Evolutionary conservation across 2,329 filamentous ascomycete species (phyloP), one percentile per base, ranked within the genome.

Genomic region (Sporothrix dimorphospora): DNA sequence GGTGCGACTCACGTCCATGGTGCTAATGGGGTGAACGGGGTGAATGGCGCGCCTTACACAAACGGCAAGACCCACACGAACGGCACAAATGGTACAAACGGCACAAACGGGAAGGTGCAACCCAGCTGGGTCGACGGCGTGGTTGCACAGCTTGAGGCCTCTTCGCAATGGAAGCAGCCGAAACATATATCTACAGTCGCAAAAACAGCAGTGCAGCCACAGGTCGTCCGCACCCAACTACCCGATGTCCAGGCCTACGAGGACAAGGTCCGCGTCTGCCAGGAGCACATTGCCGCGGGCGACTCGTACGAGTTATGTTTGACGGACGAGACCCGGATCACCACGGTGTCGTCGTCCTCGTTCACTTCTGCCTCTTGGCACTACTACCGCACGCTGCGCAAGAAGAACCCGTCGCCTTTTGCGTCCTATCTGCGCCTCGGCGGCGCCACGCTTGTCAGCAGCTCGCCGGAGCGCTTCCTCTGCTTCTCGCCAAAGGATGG

Each of bases 401-500:
- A 83, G 4, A 86, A 88, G 61, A 96, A 97, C 73, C 92, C 94
- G 0, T 93, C 94, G 0, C 92, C 94, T 0, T 97, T 97, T 81
- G 92, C 92, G 30, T 94, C 93, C 0, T 97, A 92, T 79, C 83
- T 97, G 72, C 89, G 89, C 12, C 86, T 98, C 19, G 88, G 89
- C 2, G 81, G 82, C 42, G 87, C 88, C 3, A 94, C 93, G 1
- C 86, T 98, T 40, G 84, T 97, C 59, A 92, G 92, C 80, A 92
- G 91, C 77, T 97, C 93, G 4, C 95, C 95, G 0, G 95, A 98
- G 81, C 92, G 94, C 2, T 98, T 97, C 79, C 87, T 98, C 19
- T 70, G 49, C 2, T 73, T 71, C 40, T 45, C 27, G 4, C 57
- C 14, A 9, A 27, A 45, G 16, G 4, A 11, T 2, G n/a, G 3